Base-by-base conservation (phyloP, 768 basidiomycete genomes). In the Collybia nuda region DNA sequence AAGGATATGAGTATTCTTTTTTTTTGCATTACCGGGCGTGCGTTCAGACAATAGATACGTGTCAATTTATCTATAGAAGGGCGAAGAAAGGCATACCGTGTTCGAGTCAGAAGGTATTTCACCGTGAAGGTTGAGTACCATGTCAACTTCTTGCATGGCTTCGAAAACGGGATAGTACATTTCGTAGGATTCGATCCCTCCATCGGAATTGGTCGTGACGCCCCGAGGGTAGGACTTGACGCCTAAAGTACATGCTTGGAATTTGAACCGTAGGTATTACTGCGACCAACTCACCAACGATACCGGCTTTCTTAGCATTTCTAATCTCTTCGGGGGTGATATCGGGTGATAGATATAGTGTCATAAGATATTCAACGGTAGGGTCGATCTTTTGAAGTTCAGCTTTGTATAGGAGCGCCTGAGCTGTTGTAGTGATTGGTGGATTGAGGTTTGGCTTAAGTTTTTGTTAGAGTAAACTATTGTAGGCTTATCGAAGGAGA, bases 211-310 rank as follows among this genome's bases (percentile, higher is more conserved):
- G 29, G 97, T 99, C 19, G 97, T 99, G 3, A 99, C 96, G 8
- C 97, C 97, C 53, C 91, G 79, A 42, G 97, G 97, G 67, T 99
- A 99, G 14, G 91, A 94, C 70, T 99, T 98, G 58, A 99, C 92
- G 36, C 96, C 77, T 78, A 28, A 14, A 26, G 18, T 4, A 26
- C 23, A n/a, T 18, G 39, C 1, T n/a, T 3, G 21, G 23, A 8
- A 38, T 6, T 17, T 19, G 14, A 35, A 36, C 19, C 15, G 15
- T 28, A 32, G 12, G 32, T 48, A 47, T 14, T 44, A 75, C 74
- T 39, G n/a, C 29, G 11, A 35, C 56, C 12, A 32, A 14, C 71
- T 35, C 48, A 76, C 77, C 91, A 40, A 79, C 80, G 54, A 99
- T 81, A 17, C 97, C 96, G 15, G 89, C 88, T 29, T 75, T 68